These are phyloP conservation scores for Penicillium sp. DNA, from an alignment of 2,329 filamentous ascomycete genomes.

Conservation along the genomic window DNA sequence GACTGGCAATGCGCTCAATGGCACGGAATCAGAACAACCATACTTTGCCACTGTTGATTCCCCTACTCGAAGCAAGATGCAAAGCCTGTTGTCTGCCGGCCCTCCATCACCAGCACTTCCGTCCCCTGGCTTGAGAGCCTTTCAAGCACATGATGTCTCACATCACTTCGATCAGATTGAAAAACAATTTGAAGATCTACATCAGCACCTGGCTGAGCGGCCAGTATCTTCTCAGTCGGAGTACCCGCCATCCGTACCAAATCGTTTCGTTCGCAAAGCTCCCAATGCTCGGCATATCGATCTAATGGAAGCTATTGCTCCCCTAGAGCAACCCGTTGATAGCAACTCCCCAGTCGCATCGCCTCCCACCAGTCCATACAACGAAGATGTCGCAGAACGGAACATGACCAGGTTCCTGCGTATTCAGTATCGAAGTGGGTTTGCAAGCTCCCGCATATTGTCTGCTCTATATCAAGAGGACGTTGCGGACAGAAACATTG, in stretches of 20 bases:
- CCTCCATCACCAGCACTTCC: slow-evolving; percentile 14
- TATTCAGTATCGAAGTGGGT: slow-evolving; percentile 27
- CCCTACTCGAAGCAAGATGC: neutral
- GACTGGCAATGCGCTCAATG: slow-evolving; percentile 11
- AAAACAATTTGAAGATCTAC: slow-evolving; percentile 42
- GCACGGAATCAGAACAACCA: slow-evolving; percentile 2
- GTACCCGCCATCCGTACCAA: slow-evolving; percentile 26
- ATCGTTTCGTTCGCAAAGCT: slow-evolving; percentile 22
- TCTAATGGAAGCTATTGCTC: slow-evolving; percentile 42
- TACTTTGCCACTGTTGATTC: slow-evolving; percentile 10
- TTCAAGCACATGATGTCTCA: slow-evolving; percentile 28
- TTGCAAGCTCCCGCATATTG: slow-evolving; percentile 33
- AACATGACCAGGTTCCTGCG: slow-evolving; percentile 41
- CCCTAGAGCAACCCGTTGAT: slow-evolving; percentile 34
- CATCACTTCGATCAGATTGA: slow-evolving; percentile 42
- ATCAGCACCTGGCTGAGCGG: slow-evolving; percentile 35
- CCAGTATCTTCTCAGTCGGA: slow-evolving; percentile 31
- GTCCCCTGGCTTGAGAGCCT: slow-evolving; percentile 17
- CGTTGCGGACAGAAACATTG: slow-evolving; percentile 45
- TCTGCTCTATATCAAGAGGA: slow-evolving; percentile 45
- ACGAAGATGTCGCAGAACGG: slow-evolving; percentile 47
- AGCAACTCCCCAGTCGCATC: slow-evolving; percentile 23
- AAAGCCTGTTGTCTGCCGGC: neutral
- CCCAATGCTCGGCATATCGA: slow-evolving; percentile 40
- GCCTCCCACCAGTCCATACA: slow-evolving; percentile 40